Conservation (phyloP, 1,284 basidiomycete species). For the Hypsizygus ulmarius region DNA sequence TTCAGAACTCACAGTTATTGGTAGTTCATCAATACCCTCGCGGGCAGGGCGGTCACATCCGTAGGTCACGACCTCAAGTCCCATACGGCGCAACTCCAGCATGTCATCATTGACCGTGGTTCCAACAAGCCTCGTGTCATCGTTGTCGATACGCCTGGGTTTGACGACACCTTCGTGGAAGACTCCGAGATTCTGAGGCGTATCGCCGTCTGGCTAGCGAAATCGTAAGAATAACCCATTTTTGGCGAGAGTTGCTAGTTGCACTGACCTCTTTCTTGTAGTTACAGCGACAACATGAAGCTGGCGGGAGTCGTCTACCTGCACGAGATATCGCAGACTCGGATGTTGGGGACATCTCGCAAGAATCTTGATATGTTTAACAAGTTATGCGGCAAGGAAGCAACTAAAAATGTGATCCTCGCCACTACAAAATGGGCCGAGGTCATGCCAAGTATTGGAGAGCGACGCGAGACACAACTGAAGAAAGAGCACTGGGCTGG, state of each 20-base stretch:
- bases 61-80: constrained; percentile 14
- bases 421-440: constrained; percentile 36
- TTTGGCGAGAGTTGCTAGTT: not conserved
- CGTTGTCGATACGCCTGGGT: constrained; percentile 27
- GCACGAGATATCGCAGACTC: constrained; percentile 25
- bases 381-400: constrained; percentile 22
- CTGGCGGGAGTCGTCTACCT: constrained; percentile 30
- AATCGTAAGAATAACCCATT: constrained; percentile 16
- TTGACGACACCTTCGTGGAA: constrained; percentile 22
- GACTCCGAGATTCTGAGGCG: constrained; percentile 21
- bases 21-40: constrained; percentile 15
- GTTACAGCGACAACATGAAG: constrained; percentile 16
- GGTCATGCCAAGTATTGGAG: constrained; percentile 11
- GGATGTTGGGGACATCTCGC: constrained; percentile 16
- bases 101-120: not conserved
- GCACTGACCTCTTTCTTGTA: constrained; percentile 3
- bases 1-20: not conserved
- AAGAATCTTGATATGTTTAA: constrained; percentile 23
- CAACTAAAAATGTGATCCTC: constrained; percentile 23
- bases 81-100: constrained; percentile 11
- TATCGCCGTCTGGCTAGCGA: constrained; percentile 23
- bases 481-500: constrained; percentile 8
- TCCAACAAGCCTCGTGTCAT: constrained; percentile 17
- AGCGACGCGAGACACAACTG: constrained; percentile 24
- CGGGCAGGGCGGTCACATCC: constrained; percentile 3